Base-by-base conservation (phyloP, 2,329 filamentous ascomycete species). In the Lasiodiplodia theobromae region DNA sequence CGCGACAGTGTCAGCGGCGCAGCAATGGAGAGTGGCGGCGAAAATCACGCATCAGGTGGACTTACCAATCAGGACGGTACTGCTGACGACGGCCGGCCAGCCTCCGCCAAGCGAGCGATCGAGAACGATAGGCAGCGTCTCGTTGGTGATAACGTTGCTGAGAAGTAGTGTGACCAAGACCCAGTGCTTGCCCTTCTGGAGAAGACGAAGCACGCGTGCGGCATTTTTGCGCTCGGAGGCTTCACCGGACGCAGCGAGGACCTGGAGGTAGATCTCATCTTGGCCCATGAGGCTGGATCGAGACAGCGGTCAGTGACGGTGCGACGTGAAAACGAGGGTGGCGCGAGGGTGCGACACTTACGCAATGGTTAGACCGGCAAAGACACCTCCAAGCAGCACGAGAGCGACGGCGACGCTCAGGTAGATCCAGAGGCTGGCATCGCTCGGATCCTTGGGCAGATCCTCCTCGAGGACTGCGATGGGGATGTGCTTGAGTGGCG, bases 121-220 rank as follows among this genome's bases (percentile, higher is more conserved):
- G 64, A 99, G 87, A 12, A 99, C 93, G 71, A 99, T 97, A 34
- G 96, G 96, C 16, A 97, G 85, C 2, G 95, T 96, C 82, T 98
- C 96, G 80, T 99, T 98, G 72, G 96, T 97, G 75, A 99, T 96
- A 77, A 99, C 96, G 79, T 99, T 99, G 79, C 94, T 94, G 68
- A 99, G 85, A 8, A 99, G 87, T 31, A 99, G 83, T 2, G 96
- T 98, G 66, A 99, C 96, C 68, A 99, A 85, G 23, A 99, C 95
- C 96, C 96, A 99, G 81, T 99, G 96, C 80, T 99, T 99, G 74
- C 96, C 96, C 74, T 88, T 91, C 72, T 93, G 89, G 68, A 99
- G 82, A 34, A 99, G 84, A 53, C 89, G 86, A 73, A 96, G 86
- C 12, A 99, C 96, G 71, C 89, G 91, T 68, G 87, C 88, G 0